Evolutionary conservation across 495 filamentous ascomycete genomes (phyloP).

Genomic region (Sordaria brevicollis): DNA sequence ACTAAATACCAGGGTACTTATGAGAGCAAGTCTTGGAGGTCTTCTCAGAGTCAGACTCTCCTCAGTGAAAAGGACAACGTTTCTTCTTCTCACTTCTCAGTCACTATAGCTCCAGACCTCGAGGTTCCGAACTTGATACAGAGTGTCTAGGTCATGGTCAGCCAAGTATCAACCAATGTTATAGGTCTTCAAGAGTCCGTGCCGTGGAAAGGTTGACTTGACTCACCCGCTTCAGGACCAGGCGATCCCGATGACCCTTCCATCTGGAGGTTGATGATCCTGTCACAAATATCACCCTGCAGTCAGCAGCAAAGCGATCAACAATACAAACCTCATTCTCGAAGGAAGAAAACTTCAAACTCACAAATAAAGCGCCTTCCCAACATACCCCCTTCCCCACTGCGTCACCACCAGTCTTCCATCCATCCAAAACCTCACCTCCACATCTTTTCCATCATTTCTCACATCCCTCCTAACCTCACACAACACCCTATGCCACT

Average conservation of each 20-base stretch:
- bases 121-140: conserved; percentile 31
- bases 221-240: conserved; percentile 30
- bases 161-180: neutral
- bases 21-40: neutral
- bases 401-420: conserved; percentile 39
- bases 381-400: conserved; percentile 38
- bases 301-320: neutral
- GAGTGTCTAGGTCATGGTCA: conserved; percentile 18
- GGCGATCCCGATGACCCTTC: conserved; percentile 39
- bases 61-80: neutral
- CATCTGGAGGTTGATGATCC: conserved; percentile 41
- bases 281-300: conserved; percentile 8
- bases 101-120: conserved; percentile 30
- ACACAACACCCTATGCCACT: conserved; percentile 40
- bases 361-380: conserved; percentile 38
- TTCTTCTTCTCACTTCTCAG: conserved; percentile 1
- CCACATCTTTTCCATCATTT: conserved; percentile 39
- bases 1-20: neutral
- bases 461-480: conserved; percentile 26
- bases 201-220: conserved; percentile 9
- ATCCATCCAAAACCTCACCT: conserved; percentile 45
- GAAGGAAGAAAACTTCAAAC: conserved; percentile 1
- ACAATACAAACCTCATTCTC: neutral
- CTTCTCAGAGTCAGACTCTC: neutral
- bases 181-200: too few relatives aligned